Percentiles rank a stretch among this genome's conserved stretches.
Evolutionary conservation across 192 early-diverging fungal genomes (phyloP).

Genomic region (Funneliformis mosseae): DNA sequence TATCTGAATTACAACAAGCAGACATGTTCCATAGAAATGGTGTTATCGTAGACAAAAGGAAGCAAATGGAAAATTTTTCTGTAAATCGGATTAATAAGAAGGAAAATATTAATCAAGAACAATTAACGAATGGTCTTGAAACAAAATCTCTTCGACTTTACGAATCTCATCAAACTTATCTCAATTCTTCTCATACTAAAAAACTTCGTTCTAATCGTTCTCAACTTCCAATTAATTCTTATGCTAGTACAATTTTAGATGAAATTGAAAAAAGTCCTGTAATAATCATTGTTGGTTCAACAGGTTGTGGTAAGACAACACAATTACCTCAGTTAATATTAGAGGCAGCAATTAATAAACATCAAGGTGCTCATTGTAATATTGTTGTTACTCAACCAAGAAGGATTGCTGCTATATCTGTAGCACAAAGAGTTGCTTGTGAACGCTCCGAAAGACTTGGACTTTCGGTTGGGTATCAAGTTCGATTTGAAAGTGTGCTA

Average conservation of each 20-base stretch:
- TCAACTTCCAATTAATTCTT: conserved; percentile 45
- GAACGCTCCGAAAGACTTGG: conserved; percentile 48
- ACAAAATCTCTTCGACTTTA: conserved; percentile 40
- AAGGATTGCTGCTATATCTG: conserved; percentile 73
- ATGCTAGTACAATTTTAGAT: conserved; percentile 36
- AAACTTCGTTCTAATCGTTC: conserved; percentile 37
- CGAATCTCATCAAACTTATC: conserved; percentile 36
- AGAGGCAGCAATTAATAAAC: conserved; percentile 50
- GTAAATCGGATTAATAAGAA: not conserved
- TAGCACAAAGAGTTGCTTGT: conserved; percentile 61
- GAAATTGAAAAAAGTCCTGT: conserved; percentile 49
- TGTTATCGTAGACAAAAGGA: conserved; percentile 8
- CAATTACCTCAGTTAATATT: conserved; percentile 75
- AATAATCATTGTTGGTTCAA: conserved; percentile 50
- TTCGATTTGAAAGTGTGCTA: conserved; percentile 45
- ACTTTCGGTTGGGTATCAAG: conserved; percentile 48
- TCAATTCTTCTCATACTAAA: conserved; percentile 35
- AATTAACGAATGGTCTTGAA: conserved; percentile 12
- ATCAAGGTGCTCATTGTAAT: conserved; percentile 45
- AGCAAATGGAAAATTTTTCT: conserved; percentile 13
- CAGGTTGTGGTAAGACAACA: conserved; percentile 63
- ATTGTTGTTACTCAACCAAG: conserved; percentile 66
- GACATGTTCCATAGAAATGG: not conserved
- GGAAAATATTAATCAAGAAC: not conserved
- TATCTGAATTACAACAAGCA: conserved; percentile 30